Evolutionary conservation across 1,139 yeast species (phyloP).

Genomic region (Sugiyamaella pinicola): DNA sequence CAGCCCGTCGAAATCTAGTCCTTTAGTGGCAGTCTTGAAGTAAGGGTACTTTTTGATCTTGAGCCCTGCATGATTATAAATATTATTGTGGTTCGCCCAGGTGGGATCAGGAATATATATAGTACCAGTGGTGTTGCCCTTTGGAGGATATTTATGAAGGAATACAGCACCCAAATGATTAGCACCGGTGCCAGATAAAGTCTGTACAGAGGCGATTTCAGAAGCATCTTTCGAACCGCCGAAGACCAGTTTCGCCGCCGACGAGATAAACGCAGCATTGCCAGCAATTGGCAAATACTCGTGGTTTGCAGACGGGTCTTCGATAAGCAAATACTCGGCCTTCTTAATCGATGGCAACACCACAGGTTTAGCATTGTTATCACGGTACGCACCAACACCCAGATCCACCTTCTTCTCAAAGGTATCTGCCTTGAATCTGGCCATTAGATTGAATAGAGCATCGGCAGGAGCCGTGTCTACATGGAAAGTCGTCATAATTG

Average conservation of each 20-base stretch:
- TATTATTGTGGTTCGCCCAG: constrained; percentile 93
- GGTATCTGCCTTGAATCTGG: constrained; percentile 56
- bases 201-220: constrained; percentile 74
- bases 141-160: constrained; percentile 54
- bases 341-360: constrained; percentile 78
- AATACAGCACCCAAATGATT: constrained; percentile 84
- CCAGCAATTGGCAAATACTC: constrained; percentile 90
- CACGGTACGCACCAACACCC: constrained; percentile 97
- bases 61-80: constrained; percentile 70
- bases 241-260: constrained; percentile 78
- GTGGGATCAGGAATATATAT: constrained; percentile 87
- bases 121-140: constrained; percentile 45
- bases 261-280: constrained; percentile 63
- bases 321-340: constrained; percentile 53
- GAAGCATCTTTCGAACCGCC: constrained; percentile 56
- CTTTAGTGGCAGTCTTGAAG: constrained; percentile 67
- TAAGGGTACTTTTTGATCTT: constrained; percentile 72
- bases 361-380: constrained; percentile 90
- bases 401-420: constrained; percentile 71
- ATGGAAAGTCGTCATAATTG: constrained; percentile 25
- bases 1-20: constrained; percentile 57
- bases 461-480: constrained; percentile 45
- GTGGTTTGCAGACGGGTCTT: constrained; percentile 73
- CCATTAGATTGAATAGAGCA: constrained; percentile 72
- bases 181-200: constrained; percentile 95